Evolutionary conservation across 805 yeast genomes (phyloP).

Genomic region (Wickerhamomyces canadensis): DNA sequence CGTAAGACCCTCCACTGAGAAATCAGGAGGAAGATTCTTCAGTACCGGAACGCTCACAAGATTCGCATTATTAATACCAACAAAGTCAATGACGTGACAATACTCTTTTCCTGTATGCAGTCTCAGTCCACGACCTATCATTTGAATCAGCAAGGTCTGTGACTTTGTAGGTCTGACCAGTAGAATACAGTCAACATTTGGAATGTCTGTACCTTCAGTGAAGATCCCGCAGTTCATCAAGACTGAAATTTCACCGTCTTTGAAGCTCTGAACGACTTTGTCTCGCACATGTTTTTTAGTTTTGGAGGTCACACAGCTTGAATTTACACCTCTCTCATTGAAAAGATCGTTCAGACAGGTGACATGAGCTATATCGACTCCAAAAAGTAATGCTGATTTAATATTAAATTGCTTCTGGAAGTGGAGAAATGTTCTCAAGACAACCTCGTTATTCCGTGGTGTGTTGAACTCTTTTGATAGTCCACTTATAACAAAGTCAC

Average conservation of each 20-base stretch:
- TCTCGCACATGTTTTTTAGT: constrained; percentile 51
- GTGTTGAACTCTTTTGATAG: constrained; percentile 54
- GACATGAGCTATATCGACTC: constrained; percentile 71
- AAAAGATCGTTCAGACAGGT: constrained; percentile 46
- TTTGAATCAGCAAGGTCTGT: constrained; percentile 64
- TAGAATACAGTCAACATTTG: constrained; percentile 76
- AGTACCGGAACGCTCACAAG: constrained; percentile 52
- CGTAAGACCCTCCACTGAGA: constrained; percentile 26
- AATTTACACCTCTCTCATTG: constrained; percentile 53
- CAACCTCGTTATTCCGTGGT: constrained; percentile 46
- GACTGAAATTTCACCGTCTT: constrained; percentile 58
- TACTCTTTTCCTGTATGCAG: constrained; percentile 50
- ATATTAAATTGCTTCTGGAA: constrained; percentile 33
- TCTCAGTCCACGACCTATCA: constrained; percentile 89
- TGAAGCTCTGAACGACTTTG: constrained; percentile 50
- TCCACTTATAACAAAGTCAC: constrained; percentile 50
- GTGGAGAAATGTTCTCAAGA: constrained; percentile 48
- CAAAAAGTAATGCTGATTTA: constrained; percentile 69
- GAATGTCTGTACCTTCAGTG: constrained; percentile 94
- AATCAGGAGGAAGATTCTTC: constrained; percentile 26
- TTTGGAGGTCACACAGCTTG: constrained; percentile 65
- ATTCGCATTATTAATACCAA: constrained; percentile 52
- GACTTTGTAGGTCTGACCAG: constrained; percentile 81
- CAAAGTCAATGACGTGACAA: constrained; percentile 77
- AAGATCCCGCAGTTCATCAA: constrained; percentile 84